A percentile compares a stretch with the other conserved stretches of the same genome.
These are phyloP conservation scores for Starmera pachycereana DNA, from an alignment of 805 yeast species.

Conservation along the genomic window DNA sequence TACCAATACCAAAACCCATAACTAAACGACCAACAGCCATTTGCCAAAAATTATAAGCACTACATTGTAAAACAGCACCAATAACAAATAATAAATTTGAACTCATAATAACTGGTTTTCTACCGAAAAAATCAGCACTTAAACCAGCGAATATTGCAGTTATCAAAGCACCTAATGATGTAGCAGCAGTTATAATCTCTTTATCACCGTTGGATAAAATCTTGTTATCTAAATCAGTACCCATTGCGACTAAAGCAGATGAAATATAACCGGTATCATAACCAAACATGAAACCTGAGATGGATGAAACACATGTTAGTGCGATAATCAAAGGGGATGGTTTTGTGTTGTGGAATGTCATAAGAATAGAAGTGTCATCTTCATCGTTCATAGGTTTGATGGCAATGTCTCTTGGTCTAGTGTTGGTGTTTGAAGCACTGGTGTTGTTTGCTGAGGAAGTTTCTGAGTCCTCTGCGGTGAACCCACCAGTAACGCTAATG, in stretches of 20 bases:
- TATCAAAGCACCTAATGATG: conserved; percentile 85
- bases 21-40: conserved; percentile 88
- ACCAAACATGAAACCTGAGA: conserved; percentile 95
- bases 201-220: conserved; percentile 65
- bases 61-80: conserved; percentile 81
- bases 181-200: conserved; percentile 88
- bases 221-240: conserved; percentile 57
- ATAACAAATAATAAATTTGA: conserved; percentile 74
- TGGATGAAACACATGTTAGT: conserved; percentile 69
- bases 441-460: not conserved
- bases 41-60: conserved; percentile 73
- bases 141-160: conserved; percentile 75
- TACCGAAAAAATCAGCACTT: conserved; percentile 73
- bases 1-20: conserved; percentile 95
- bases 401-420: not conserved
- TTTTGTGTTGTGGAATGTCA: conserved; percentile 36
- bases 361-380: conserved; percentile 36
- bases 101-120: conserved; percentile 74
- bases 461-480: not conserved
- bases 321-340: conserved; percentile 57
- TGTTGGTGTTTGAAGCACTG: not conserved
- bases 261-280: conserved; percentile 97
- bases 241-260: conserved; percentile 80
- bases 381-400: conserved; percentile 34
- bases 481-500: not conserved